Conservation (phyloP, 2,329 filamentous ascomycete species). For the Ustilaginoidea virens region DNA sequence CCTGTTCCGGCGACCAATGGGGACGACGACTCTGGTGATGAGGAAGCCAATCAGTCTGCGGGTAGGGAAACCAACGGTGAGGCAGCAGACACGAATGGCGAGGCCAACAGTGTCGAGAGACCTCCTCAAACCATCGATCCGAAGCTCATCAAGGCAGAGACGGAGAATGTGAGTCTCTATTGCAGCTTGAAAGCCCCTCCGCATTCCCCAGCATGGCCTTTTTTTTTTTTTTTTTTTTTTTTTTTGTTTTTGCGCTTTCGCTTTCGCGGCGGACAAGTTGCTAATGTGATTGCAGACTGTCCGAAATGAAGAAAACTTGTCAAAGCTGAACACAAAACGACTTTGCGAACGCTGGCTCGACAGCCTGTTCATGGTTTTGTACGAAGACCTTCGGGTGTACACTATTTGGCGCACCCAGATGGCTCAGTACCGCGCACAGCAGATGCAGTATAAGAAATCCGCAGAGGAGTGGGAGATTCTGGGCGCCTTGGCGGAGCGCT, state of each 20-base stretch:
- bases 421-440: conserved; percentile 85
- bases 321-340: conserved; percentile 90
- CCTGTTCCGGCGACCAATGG: conserved; percentile 43
- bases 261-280: too few species aligned
- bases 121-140: conserved; percentile 67
- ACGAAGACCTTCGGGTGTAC: conserved; percentile 94
- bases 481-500: conserved; percentile 76
- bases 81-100: conserved; percentile 22
- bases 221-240: too few species aligned
- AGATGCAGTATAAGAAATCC: conserved; percentile 91
- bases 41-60: conserved; percentile 9
- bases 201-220: too few species aligned
- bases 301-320: conserved; percentile 57
- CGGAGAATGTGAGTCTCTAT: conserved; percentile 47
- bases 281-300: too few species aligned
- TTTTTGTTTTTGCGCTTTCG: too few species aligned
- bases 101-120: conserved; percentile 45
- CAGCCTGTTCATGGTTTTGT: conserved; percentile 97
- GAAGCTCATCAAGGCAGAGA: conserved; percentile 59
- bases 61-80: conserved; percentile 16
- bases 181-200: too few species aligned
- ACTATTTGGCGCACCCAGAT: conserved; percentile 99
- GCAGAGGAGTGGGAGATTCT: conserved; percentile 98
- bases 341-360: conserved; percentile 96
- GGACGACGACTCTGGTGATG: conserved; percentile 20